Conservation (phyloP, 2,329 filamentous ascomycete genomes). For the Chrysoporthe puriensis region DNA sequence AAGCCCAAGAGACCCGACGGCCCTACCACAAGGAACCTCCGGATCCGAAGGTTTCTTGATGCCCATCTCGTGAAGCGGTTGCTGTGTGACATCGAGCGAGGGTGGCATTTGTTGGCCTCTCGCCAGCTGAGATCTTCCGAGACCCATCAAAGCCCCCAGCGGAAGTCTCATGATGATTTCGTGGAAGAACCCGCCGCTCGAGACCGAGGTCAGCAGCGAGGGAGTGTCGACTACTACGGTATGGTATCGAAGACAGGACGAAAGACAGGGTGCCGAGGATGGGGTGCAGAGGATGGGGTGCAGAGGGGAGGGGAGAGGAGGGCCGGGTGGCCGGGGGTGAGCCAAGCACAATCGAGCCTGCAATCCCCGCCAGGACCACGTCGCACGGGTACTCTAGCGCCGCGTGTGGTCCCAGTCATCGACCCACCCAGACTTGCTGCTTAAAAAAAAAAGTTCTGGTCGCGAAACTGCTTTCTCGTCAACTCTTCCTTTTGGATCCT, state of each 20-base stretch:
- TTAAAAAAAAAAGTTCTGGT: slow-evolving; percentile 16
- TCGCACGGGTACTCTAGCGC: slow-evolving; percentile 4
- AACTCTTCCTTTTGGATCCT: neutral
- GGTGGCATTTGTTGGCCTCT: slow-evolving; percentile 9
- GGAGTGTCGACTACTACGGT: neutral
- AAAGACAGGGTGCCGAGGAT: neutral
- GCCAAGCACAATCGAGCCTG: neutral
- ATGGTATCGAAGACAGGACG: neutral
- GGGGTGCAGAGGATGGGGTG: neutral
- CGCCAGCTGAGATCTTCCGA: neutral
- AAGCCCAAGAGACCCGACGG: neutral
- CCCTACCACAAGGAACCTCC: neutral
- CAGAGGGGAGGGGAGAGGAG: neutral
- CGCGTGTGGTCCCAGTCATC: neutral
- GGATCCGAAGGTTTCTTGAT: neutral
- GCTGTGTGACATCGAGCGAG: neutral
- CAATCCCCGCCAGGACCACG: neutral
- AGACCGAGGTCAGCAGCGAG: neutral
- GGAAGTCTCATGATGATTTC: neutral
- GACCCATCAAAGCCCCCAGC: neutral
- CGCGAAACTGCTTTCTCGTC: neutral
- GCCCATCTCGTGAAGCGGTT: neutral
- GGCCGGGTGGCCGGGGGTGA: too few species aligned
- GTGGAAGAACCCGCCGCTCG: neutral
- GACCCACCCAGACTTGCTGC: slow-evolving; percentile 5